Evolutionary conservation across 2,329 filamentous ascomycete species (phyloP), one percentile per base, ranked within the genome.

Genomic region (Cercospora sp.): DNA sequence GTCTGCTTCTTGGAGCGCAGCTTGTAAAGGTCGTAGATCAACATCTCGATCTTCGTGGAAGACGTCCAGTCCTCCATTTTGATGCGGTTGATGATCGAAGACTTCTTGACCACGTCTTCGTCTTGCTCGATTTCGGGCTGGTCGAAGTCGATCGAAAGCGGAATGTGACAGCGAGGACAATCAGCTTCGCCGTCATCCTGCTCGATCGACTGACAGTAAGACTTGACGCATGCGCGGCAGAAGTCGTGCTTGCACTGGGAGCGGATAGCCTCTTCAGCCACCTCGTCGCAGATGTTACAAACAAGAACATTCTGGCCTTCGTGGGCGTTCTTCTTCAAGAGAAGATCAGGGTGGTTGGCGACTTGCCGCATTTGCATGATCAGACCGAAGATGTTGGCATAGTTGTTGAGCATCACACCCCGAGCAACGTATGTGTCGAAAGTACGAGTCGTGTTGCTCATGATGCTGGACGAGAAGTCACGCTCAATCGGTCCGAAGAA

Each of bases 351-450:
- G 77, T 99, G 95, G 73, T 99, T 95, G 7, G 95, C 93, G 28
- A 97, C 92, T 82, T 99, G 95, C 65, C 95, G 91, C 94, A 99
- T 98, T 80, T 97, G 94, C 93, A 98, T 98, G 77, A 99, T 97
- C 65, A 99, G 86, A 77, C 94, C 94, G 75, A 99, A 99, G 72
- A 99, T 98, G 79, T 99, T 99, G 82, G 95, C 95, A 74, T 98
- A 98, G 78, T 97, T 97, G 84, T 98, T 85, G 62, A 99, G 86
- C 80, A 99, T 88, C 20, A 98, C 94, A 82, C 93, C 94, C 71
- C 93, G 92, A 18, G 93, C 91, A 42, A 98, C 95, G 73, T 98
- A 99, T 0, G 94, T 98, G 76, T 98, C 92, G 73, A 98, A 99
- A 74, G 93, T 90, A 69, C 95, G 90, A 67, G 90, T 88, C 7